Evolutionary conservation across 2,329 filamentous ascomycete species (phyloP).

Genomic region (Pyrenochaeta sp.): DNA sequence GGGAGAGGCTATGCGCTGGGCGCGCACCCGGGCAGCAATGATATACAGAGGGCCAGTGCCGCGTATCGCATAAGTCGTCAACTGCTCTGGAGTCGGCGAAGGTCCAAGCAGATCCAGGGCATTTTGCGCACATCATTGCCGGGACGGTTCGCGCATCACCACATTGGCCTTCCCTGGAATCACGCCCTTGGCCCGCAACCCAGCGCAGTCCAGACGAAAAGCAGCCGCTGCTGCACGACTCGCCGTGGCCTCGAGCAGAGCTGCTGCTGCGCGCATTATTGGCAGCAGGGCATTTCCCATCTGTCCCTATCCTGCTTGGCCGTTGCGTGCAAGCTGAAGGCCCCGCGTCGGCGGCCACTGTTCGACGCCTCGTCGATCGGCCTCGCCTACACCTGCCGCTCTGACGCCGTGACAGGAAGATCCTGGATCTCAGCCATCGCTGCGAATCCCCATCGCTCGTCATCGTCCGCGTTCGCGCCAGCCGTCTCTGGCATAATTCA

Average conservation of each 20-base stretch:
- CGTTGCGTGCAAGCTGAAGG: too few relatives aligned
- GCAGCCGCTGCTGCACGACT: background rate
- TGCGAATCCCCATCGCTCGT: slow-evolving; percentile 18
- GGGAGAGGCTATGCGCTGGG: slow-evolving; percentile 5
- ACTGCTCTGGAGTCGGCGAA: slow-evolving; percentile 23
- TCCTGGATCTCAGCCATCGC: slow-evolving; percentile 8
- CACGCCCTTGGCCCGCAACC: background rate
- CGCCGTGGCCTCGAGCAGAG: too few relatives aligned
- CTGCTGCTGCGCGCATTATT: too few relatives aligned
- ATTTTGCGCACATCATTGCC: slow-evolving; percentile 19
- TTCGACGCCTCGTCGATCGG: slow-evolving; percentile 8
- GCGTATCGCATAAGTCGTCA: slow-evolving; percentile 7
- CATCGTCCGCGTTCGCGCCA: slow-evolving; percentile 20
- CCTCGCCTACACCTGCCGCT: slow-evolving; percentile 20
- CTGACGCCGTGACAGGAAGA: slow-evolving; percentile 7
- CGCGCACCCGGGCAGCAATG: slow-evolving; percentile 10
- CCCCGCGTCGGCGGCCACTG: slow-evolving; percentile 10
- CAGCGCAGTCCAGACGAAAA: background rate
- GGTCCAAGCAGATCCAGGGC: slow-evolving; percentile 14
- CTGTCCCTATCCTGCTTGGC: too few relatives aligned
- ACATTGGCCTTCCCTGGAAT: slow-evolving; percentile 14
- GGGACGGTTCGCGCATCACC: slow-evolving; percentile 21
- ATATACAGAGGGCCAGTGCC: slow-evolving; percentile 9
- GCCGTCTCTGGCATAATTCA: slow-evolving; percentile 19
- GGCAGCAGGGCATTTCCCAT: too few relatives aligned